Conservation (phyloP, 306 rosid genomes). For the Prosopis cineraria region DNA sequence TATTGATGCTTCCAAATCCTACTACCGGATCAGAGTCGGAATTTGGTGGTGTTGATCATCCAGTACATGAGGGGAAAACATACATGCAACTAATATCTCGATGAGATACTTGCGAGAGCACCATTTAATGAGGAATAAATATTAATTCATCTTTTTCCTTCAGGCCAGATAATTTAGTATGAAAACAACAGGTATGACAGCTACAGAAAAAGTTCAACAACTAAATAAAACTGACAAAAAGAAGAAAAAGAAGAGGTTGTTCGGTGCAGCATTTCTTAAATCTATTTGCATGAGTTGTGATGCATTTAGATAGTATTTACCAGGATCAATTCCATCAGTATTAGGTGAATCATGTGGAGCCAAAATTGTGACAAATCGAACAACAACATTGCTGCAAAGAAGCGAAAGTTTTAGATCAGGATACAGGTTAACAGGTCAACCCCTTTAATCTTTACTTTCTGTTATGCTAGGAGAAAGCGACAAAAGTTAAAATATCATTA, state of each 20-base stretch:
- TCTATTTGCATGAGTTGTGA: conserved; percentile 7
- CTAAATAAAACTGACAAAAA: conserved; percentile 9
- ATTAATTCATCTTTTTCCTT: neutral
- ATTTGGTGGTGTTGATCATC: neutral
- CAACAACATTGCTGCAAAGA: conserved; percentile 78
- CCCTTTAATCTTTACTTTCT: neutral
- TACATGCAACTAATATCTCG: neutral
- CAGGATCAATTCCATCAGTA: conserved; percentile 98
- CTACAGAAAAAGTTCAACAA: neutral
- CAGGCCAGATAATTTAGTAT: neutral
- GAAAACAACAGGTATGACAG: neutral
- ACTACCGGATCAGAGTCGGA: neutral
- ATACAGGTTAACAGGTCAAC: neutral
- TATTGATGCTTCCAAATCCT: neutral
- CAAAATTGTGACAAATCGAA: conserved; percentile 80
- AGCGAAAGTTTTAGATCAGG: conserved; percentile 28
- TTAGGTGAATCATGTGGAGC: conserved; percentile 96
- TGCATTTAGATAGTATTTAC: conserved; percentile 39
- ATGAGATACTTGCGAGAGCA: neutral
- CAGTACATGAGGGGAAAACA: neutral
- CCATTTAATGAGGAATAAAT: neutral
- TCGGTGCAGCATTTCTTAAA: neutral
- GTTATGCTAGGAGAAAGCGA: neutral
- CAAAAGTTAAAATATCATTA: neutral
- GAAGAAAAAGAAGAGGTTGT: neutral